Evolutionary conservation across 306 rosid species (phyloP), one percentile per base, ranked within the genome.

Genomic region (Quercus wislizeni): DNA sequence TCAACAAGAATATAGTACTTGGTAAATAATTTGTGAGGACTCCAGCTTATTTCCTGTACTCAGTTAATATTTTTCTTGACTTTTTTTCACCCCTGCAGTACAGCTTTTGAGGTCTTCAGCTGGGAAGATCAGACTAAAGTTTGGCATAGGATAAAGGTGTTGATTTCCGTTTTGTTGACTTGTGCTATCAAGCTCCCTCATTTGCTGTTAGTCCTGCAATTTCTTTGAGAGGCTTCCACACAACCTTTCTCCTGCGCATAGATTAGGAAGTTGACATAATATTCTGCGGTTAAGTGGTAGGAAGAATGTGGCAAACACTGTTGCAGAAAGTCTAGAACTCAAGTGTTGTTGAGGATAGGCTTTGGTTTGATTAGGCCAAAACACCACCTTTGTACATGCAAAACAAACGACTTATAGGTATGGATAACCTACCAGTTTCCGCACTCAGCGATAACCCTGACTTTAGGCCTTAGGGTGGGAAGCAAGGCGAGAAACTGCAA

Each of bases 371-470:
- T 28, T 67, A 1, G 65, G 74, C 18, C 58, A 72, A 8, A 85
- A 87, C 35, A 18, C 41, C 17, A 49, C 27, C 19, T 10, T 12
- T 54, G 5, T 4, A 55, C 5, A 30, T 10, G 52, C 30, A 41
- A 23, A 65, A 21, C 68, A 28, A 19, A 21, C 0, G 18, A 27
- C 14, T 56, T 51, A 1, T 9, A 23, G 61, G n/a, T 20, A 64
- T 9, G 35, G 61, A n/a, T 25, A 64, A 15, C 86, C 23, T 85
- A 91, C 97, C 99, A 94, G 85, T 90, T 92, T 87, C 98, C 98
- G 3, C 99, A 94, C 80, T 94, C 97, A 4, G 97, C 99, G 71
- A 94, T 89, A 84, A 92, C 97, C 87, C 99, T 89, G 83, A 92
- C 97, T 83, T 86, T 89, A 23, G 99, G 99, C 79, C 97, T 81